Evolutionary conservation across 192 early-diverging fungal genomes (phyloP), one percentile per base, ranked within the genome.

Genomic region (Backusella tuberculispora): DNA sequence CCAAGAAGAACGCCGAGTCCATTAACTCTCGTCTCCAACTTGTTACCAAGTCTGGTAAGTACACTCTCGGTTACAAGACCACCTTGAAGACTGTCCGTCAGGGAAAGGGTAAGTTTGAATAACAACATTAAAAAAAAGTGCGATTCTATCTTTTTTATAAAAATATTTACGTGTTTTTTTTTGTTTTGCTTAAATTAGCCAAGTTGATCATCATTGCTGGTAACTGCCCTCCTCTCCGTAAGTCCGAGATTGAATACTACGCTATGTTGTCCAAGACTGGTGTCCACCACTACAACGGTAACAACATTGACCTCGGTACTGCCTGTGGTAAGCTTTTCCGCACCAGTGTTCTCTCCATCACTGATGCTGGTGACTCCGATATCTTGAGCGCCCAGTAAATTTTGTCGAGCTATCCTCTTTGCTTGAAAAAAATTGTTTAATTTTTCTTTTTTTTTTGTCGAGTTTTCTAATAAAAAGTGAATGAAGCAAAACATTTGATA

Each of bases 181-280:
- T 50, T 84, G 29, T 74, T 37, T 77, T 46, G 38, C 63, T 80
- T 63, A 50, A 8, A 69, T 43, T 83, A 91, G 95, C 95, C 90
- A 99, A 99, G 95, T 92, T 99, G 79, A 90, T 99, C 82, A 94
- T 99, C 88, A 93, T 99, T 85, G 93, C 98, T 80, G 97, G 94
- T 82, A 99, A 99, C 96, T 96, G 95, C 88, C 97, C 97, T 76
- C 96, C 97, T 84, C 93, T 99, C 85, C 92, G 98, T 88, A 99
- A 98, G 93, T 95, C 94, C 72, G 98, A 99, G 92, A 93, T 99
- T 81, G 97, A 99, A 90, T 99, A 99, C 95, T 99, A 99, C 91
- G 98, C 98, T 85, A 99, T 99, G 98, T 91, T 99, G 76, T 95
- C 96, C 90, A 99, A 99, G 93, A 98, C 98, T 83, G 90, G 90